Evolutionary conservation across 352 stramenopile species (phyloP), one percentile per base, ranked within the genome.

Genomic region (Globisporangium perplexum): DNA sequence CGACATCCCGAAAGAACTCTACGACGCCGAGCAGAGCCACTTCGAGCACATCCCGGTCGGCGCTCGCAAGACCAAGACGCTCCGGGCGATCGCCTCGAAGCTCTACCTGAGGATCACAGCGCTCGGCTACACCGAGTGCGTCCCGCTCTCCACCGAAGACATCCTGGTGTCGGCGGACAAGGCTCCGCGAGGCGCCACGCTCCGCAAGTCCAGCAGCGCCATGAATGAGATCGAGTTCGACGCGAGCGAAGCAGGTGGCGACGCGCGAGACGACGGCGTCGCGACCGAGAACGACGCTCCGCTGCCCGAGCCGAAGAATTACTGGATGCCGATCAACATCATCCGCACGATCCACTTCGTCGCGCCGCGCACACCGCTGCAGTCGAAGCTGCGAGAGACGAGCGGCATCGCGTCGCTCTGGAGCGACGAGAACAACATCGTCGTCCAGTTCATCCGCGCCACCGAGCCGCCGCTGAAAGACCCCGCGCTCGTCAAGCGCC

Each of bases 271-370:
- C 36, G 42, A 43, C 23, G 51, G 45, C 0, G 51, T 48, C 5
- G 60, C 58, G 20, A 22, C 17, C 12, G 53, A 64, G 7, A 59
- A 28, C 48, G 55, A 53, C n/a, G 53, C 15, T 56, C 10, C 7
- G 33, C 49, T 26, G 4, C 42, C 18, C 10, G 22, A 45, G 7
- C 35, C 66, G 11, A 50, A 68, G 4, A 88, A 86, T 53, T 93
- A 93, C 61, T 90, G 75, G 63, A 57, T 93, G 3, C 83, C 79
- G 22, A 70, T 87, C 17, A 86, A 88, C 22, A 65, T 93, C 55
- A 88, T 91, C 39, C 76, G 80, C 12, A 86, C 74, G 31, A 74
- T 91, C 30, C 74, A 84, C 47, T 90, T 90, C 59, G 89, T 89
- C 47, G 72, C 83, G 3, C 83, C 83, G 10, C 71, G 77, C 3